phyloP scores from a whole-genome alignment of 371 early-diverging fungal genomes.

The Apophysomyces variabilis region DNA sequence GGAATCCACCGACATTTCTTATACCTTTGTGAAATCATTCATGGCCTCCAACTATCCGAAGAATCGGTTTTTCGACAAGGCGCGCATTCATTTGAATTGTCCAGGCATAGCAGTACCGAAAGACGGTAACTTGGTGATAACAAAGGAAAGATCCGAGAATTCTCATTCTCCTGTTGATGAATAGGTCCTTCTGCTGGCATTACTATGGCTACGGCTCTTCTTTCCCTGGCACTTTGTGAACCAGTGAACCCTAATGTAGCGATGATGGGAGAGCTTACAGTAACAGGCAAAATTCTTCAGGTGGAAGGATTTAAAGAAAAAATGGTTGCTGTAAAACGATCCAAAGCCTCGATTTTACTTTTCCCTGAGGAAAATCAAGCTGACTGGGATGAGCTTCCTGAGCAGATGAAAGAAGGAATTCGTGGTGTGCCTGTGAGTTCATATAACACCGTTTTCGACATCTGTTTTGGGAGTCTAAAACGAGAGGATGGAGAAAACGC shows the following conservation, averaged over 20 bases:
- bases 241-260: slow-evolving; percentile 80
- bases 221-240: slow-evolving; percentile 83
- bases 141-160: no score
- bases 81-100: slow-evolving; percentile 90
- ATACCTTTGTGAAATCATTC: slow-evolving; percentile 85
- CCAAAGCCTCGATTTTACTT: slow-evolving; percentile 83
- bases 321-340: slow-evolving; percentile 92
- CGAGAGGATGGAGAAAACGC: slow-evolving; percentile 35
- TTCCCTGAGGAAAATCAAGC: slow-evolving; percentile 87
- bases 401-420: slow-evolving; percentile 85
- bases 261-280: slow-evolving; percentile 96
- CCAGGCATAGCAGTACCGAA: slow-evolving; percentile 97
- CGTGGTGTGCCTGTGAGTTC: slow-evolving; percentile 78
- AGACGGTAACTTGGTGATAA: slow-evolving; percentile 65
- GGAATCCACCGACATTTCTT: slow-evolving; percentile 90
- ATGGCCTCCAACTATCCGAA: slow-evolving; percentile 74
- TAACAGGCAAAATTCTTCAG: slow-evolving; percentile 93
- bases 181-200: slow-evolving; percentile 91
- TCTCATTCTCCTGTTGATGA: background rate
- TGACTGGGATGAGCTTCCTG: slow-evolving; percentile 94
- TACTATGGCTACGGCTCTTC: slow-evolving; percentile 90
- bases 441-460: slow-evolving; percentile 71
- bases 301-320: slow-evolving; percentile 97
- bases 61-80: slow-evolving; percentile 87
- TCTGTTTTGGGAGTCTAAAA: slow-evolving; percentile 43